These are phyloP conservation scores for Sphaerulina populicola DNA, from an alignment of 2,329 filamentous ascomycete species.

Conservation along the genomic window DNA sequence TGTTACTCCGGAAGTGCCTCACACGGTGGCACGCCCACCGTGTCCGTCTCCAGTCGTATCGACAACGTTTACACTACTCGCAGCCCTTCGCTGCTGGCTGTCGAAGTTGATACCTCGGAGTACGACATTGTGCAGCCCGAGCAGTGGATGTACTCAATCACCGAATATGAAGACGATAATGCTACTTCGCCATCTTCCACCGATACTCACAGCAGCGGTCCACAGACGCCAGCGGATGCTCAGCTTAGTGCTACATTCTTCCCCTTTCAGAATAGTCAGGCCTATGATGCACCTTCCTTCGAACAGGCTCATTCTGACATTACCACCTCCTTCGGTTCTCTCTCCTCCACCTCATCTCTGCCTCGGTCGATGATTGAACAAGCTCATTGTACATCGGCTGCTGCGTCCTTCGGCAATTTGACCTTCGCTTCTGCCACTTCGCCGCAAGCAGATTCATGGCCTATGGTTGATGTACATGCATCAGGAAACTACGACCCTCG, in stretches of 20 bases:
- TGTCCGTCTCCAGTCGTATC: neutral
- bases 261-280: neutral
- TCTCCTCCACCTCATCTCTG: neutral
- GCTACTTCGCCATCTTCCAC: conserved; percentile 19
- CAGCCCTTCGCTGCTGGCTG: conserved; percentile 2
- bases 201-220: conserved; percentile 14
- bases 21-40: neutral
- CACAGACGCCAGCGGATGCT: conserved; percentile 17
- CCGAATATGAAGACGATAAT: conserved; percentile 17
- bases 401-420: conserved; percentile 2
- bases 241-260: neutral
- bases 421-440: neutral
- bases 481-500: neutral
- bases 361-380: neutral
- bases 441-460: neutral
- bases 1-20: neutral
- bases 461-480: neutral
- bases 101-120: conserved; percentile 17
- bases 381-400: neutral
- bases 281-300: neutral
- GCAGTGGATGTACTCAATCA: conserved; percentile 16
- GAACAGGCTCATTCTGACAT: neutral
- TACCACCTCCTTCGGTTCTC: neutral
- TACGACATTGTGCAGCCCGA: conserved; percentile 16
- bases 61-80: neutral